These are phyloP conservation scores for Lophiotrema nucula DNA, from an alignment of 495 filamentous ascomycete genomes.

Conservation along the genomic window DNA sequence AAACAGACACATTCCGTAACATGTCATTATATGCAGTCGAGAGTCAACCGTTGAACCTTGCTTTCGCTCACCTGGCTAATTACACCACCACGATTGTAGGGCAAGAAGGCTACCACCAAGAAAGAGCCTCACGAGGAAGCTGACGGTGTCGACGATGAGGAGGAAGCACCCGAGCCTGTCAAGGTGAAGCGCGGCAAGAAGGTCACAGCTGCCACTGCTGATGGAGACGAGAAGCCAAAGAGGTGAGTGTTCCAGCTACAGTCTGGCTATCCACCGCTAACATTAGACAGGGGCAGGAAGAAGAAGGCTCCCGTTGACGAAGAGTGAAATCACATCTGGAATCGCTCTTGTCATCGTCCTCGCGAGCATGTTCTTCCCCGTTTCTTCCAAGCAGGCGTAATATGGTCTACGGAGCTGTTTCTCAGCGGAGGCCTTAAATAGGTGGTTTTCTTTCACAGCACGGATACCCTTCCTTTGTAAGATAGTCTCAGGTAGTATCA, in stretches of 20 bases:
- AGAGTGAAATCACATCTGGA: too few relatives aligned
- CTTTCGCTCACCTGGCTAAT: conserved; percentile 2
- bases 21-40: too few relatives aligned
- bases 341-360: too few relatives aligned
- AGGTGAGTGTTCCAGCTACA: conserved; percentile 3
- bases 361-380: too few relatives aligned
- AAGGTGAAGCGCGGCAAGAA: conserved; percentile 27
- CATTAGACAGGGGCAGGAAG: conserved; percentile 22
- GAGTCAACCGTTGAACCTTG: too few relatives aligned
- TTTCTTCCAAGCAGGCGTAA: too few relatives aligned
- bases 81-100: background rate
- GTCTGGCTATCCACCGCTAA: conserved; percentile 5
- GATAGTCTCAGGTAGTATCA: too few relatives aligned
- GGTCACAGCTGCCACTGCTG: conserved; percentile 11
- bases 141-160: conserved; percentile 9
- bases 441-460: too few relatives aligned
- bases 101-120: conserved; percentile 27
- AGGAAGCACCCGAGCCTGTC: conserved; percentile 17
- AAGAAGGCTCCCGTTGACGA: conserved; percentile 35
- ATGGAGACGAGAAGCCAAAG: conserved; percentile 23
- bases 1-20: too few relatives aligned
- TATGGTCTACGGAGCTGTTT: too few relatives aligned
- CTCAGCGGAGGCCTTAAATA: too few relatives aligned
- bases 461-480: too few relatives aligned
- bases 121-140: conserved; percentile 27